A percentile compares a stretch with the other conserved stretches of the same genome.
These are phyloP conservation scores for Globisporangium echinulatum DNA, from an alignment of 352 stramenopile genomes.

Conservation along the genomic window DNA sequence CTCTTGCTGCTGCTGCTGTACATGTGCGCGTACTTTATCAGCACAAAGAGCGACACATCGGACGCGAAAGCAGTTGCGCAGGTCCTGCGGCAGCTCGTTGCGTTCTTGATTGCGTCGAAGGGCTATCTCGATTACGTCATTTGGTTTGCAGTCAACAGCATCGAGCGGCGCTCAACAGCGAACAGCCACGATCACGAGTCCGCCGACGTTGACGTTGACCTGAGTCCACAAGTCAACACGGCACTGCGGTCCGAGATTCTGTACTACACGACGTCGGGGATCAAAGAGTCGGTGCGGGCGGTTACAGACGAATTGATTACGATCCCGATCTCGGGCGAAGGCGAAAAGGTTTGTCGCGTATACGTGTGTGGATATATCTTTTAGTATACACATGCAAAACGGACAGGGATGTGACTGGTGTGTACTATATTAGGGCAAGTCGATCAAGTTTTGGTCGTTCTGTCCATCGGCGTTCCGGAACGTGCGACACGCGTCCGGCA, in stretches of 20 bases:
- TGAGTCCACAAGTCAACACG: conserved; percentile 86
- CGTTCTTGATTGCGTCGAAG: conserved; percentile 79
- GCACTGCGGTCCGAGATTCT: conserved; percentile 84
- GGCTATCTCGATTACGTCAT: conserved; percentile 87
- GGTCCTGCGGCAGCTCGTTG: conserved; percentile 75
- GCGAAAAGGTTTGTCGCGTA: conserved; percentile 35
- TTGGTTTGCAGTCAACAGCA: conserved; percentile 88
- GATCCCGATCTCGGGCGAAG: conserved; percentile 76
- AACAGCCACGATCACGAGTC: conserved; percentile 47
- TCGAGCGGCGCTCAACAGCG: conserved; percentile 49
- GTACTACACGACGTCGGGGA: conserved; percentile 88
- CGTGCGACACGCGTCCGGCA: conserved; percentile 77
- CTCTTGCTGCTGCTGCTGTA: conserved; percentile 79
- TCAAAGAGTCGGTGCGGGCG: conserved; percentile 79
- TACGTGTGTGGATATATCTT: neutral
- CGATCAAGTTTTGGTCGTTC: conserved; percentile 87
- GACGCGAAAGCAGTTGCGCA: conserved; percentile 57
- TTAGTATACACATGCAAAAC: neutral
- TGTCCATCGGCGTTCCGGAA: conserved; percentile 80
- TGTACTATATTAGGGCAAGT: conserved; percentile 34
- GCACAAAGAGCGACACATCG: conserved; percentile 55
- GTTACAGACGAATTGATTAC: conserved; percentile 68
- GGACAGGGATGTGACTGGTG: too few species aligned
- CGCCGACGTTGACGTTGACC: conserved; percentile 75
- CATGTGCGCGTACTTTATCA: conserved; percentile 88